Evolutionary conservation across 108 stramenopile genomes (phyloP), one percentile per base, ranked within the genome.

Genomic region (Nannochloropsis gaditana): DNA sequence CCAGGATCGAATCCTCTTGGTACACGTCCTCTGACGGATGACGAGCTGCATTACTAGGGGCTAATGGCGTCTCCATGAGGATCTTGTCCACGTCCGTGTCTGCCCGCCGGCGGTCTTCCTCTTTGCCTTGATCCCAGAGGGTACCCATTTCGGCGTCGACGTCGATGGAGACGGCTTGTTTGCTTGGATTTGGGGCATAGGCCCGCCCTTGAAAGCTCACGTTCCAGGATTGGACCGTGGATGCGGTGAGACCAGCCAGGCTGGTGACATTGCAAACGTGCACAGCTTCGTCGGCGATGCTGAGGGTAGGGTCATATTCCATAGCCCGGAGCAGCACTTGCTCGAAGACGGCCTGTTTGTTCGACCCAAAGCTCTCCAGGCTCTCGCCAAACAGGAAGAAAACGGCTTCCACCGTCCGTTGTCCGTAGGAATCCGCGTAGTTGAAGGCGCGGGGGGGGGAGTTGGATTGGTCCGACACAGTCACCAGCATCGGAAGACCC

Each of bases 361-460:
- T 73, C 19, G 59, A n/a, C 15, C n/a, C 59, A 6, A 73, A 73
- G n/a, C 59, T 73, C 59, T 73, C 19, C 59, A 73, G 59, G 59
- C 59, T 73, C 8, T 73, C 59, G 15, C 59, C 59, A 0, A 3
- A 1, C 59, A 73, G 19, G 19, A 73, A 73, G n/a, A 73, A 73
- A 2, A 73, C 59, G 19, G 59, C 59, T n/a, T 73, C 59, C 15
- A 73, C 59, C 4, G 59, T 73, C 19, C 59, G 59, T 73, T 73
- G 59, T 73, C 59, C 59, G 59, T 73, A 73, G 5, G 59, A n/a
- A n/a, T 73, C 59, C 59, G 59, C 59, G n/a, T 73, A 73, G 59
- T 73, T 73, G 59, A 73, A 73, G 4, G 59, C 59, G 59, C 6
- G 59, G 19, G 59, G 59, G n/a, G 59, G 59, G 15, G 59, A n/a